Evolutionary conservation across 768 basidiomycete genomes (phyloP).

Genomic region (Roridomyces roridus): DNA sequence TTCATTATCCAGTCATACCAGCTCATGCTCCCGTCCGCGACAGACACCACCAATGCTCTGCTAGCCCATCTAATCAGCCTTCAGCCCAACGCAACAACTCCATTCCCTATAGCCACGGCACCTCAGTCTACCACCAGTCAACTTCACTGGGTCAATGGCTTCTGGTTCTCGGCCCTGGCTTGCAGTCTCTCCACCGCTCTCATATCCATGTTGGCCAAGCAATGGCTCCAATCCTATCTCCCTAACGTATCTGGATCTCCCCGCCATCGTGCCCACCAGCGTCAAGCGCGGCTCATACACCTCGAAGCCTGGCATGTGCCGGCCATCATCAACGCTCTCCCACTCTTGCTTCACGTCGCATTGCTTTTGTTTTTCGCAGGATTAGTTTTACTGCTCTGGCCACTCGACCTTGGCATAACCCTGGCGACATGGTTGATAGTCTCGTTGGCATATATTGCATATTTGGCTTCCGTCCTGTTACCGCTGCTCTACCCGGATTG

Average conservation of each 20-base stretch:
- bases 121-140: slow-evolving; percentile 23
- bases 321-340: slow-evolving; percentile 44
- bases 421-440: slow-evolving; percentile 42
- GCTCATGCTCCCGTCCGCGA: slow-evolving; percentile 38
- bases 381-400: slow-evolving; percentile 47
- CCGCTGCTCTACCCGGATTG: slow-evolving; percentile 47
- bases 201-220: slow-evolving; percentile 52
- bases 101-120: slow-evolving; percentile 16
- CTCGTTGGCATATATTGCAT: slow-evolving; percentile 41
- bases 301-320: slow-evolving; percentile 46
- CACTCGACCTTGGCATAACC: slow-evolving; percentile 39
- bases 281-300: slow-evolving; percentile 43
- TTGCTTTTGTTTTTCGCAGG: slow-evolving; percentile 51
- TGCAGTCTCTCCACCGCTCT: slow-evolving; percentile 49
- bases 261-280: slow-evolving; percentile 41
- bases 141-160: slow-evolving; percentile 48
- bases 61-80: slow-evolving; percentile 37
- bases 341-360: slow-evolving; percentile 46
- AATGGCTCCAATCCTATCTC: slow-evolving; percentile 47
- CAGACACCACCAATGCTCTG: slow-evolving; percentile 42
- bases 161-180: slow-evolving; percentile 51
- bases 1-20: slow-evolving; percentile 51
- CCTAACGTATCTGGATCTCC: slow-evolving; percentile 43
- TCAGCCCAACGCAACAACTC: slow-evolving; percentile 26
- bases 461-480: slow-evolving; percentile 44